phyloP scores from a whole-genome alignment of 768 basidiomycete genomes.

The Gautieria morchelliformis region DNA sequence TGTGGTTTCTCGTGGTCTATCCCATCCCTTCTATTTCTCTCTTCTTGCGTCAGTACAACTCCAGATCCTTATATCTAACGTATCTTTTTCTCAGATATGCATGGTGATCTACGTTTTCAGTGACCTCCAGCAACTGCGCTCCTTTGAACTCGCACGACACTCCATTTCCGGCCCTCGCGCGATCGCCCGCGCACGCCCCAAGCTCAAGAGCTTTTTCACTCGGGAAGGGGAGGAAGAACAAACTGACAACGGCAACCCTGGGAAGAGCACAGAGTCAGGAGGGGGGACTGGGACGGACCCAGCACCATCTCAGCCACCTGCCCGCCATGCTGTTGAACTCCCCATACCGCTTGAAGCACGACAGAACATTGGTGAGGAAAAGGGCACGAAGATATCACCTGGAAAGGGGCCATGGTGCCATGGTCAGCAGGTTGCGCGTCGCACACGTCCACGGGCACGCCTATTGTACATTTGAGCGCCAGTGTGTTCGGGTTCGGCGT shows the following conservation, averaged over 20 bases:
- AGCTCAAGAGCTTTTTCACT: constrained; percentile 4
- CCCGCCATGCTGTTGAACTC: neutral
- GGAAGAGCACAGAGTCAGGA: neutral
- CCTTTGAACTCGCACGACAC: constrained; percentile 68
- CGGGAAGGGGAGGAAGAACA: neutral
- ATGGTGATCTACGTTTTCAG: constrained; percentile 74
- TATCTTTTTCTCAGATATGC: constrained; percentile 33
- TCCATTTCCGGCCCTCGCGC: constrained; percentile 16
- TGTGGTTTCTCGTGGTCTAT: too few relatives aligned
- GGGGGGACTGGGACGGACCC: neutral
- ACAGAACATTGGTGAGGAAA: neutral
- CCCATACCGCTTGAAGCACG: neutral
- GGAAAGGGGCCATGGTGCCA: neutral
- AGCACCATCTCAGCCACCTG: constrained; percentile 6
- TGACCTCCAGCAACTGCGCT: constrained; percentile 67
- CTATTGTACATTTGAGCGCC: neutral
- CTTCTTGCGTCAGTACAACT: neutral
- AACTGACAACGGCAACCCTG: neutral
- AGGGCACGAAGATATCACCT: neutral
- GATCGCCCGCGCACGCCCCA: constrained; percentile 5
- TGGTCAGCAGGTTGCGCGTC: neutral
- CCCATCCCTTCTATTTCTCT: neutral
- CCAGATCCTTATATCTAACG: too few relatives aligned
- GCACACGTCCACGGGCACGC: neutral
- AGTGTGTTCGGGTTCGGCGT: neutral